Base-by-base conservation (phyloP, 768 basidiomycete genomes). In the Leccinum obscurum region DNA sequence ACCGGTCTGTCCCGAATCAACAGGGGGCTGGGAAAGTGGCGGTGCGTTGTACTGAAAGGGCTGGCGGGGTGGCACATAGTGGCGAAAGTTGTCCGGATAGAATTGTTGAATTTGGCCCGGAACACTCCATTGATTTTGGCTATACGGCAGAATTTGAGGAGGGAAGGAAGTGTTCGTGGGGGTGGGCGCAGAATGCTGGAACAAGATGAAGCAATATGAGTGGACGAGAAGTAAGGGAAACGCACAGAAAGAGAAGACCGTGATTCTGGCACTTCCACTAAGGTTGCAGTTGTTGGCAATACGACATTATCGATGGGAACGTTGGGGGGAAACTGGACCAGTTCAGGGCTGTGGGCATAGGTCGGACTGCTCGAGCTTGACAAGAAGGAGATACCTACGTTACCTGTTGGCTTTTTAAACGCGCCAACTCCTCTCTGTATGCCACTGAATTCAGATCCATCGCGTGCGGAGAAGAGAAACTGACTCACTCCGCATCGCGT, bases 401-500 rank as follows among this genome's bases (percentile, higher is more conserved):
- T 35, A 48, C 15, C 1, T 50, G 54, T 22, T 62, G 58, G 48
- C 32, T 66, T 52, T 56, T 64, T 15, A 72, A 56, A n/a, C 55
- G 64, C 2, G 56, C 35, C 60, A 75, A 54, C 62, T 62, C 62
- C 24, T 65, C 57, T 55, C 72, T 74, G 34, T 17, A 34, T n/a
- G 35, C 53, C 55, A 57, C 54, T 13, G 17, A 46, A 56, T 52
- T 61, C 26, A 58, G 46, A 34, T 24, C 48, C 34, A 54, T 52
- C 24, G 24, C 35, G n/a, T n/a, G 20, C 6, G 10, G 8, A n/a
- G 22, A 54, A 17, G 52, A 28, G 7, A 10, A n/a, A 56, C 4
- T 50, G 20, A 69, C 78, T 61, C 58, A 78, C 83, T 77, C 74
- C 41, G 83, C 84, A 56, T 78, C 70, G 20, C 77, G 74, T 2